Evolutionary conservation across 805 yeast genomes (phyloP).

Genomic region (Monosporozyma servazzii): DNA sequence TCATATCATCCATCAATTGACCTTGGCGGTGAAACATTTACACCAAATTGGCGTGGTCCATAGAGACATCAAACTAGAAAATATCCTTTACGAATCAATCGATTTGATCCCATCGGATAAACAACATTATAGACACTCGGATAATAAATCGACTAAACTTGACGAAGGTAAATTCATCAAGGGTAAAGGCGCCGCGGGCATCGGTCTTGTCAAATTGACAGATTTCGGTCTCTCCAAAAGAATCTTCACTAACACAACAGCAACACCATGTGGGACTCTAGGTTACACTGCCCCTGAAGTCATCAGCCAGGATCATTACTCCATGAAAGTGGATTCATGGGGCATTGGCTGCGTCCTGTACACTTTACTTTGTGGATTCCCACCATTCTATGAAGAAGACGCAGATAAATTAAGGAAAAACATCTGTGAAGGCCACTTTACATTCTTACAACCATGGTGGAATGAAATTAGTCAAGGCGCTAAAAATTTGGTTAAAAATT

Average conservation of each 20-base stretch:
- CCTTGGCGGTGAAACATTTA: slow-evolving; percentile 54
- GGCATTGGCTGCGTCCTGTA: slow-evolving; percentile 94
- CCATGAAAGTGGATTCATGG: slow-evolving; percentile 97
- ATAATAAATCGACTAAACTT: slow-evolving; percentile 54
- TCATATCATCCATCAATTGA: slow-evolving; percentile 55
- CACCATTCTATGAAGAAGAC: slow-evolving; percentile 79
- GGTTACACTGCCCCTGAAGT: slow-evolving; percentile 99
- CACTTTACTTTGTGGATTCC: slow-evolving; percentile 91
- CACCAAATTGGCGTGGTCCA: slow-evolving; percentile 76
- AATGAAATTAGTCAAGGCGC: slow-evolving; percentile 70
- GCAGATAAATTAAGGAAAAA: slow-evolving; percentile 60
- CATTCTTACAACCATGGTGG: slow-evolving; percentile 82
- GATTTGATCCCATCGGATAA: slow-evolving; percentile 36
- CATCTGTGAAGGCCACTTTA: slow-evolving; percentile 61
- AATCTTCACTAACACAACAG: slow-evolving; percentile 77
- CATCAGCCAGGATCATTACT: slow-evolving; percentile 84
- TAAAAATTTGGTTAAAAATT: slow-evolving; percentile 53
- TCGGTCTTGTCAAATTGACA: slow-evolving; percentile 83
- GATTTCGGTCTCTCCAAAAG: slow-evolving; percentile 94
- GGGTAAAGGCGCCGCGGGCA: slow-evolving; percentile 85
- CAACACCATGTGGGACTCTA: slow-evolving; percentile 99
- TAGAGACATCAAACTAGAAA: slow-evolving; percentile 78
- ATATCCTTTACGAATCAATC: slow-evolving; percentile 56
- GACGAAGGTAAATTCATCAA: slow-evolving; percentile 84
- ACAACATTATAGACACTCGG: slow-evolving; percentile 45